These are phyloP conservation scores for Akanthomyces lecanii DNA, from an alignment of 2,329 filamentous ascomycete genomes.

Conservation along the genomic window DNA sequence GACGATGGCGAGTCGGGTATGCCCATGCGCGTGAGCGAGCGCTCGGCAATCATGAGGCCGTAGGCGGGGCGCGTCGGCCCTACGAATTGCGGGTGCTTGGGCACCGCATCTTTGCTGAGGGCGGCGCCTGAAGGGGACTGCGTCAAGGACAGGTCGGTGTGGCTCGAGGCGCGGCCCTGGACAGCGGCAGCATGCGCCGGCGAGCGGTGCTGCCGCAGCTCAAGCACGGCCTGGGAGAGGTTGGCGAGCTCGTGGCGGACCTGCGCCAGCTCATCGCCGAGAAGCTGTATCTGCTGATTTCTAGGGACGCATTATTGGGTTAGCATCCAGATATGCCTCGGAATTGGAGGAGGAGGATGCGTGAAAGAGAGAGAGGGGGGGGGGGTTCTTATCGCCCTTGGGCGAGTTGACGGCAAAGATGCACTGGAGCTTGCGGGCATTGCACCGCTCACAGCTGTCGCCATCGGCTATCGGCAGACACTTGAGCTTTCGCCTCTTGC, in stretches of 20 bases:
- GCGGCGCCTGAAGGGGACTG: constrained; percentile 10
- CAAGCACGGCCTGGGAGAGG: constrained; percentile 26
- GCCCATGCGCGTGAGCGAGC: constrained; percentile 33
- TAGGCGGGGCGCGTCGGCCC: constrained; percentile 34
- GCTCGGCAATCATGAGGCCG: constrained; percentile 33
- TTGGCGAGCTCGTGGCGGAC: constrained; percentile 30
- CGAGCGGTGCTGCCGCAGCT: constrained; percentile 23
- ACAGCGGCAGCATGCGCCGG: background rate
- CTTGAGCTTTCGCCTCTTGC: constrained; percentile 39
- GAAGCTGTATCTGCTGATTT: constrained; percentile 19
- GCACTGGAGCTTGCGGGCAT: constrained; percentile 25
- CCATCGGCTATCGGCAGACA: constrained; percentile 29
- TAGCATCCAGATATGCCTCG: background rate
- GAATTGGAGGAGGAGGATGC: background rate
- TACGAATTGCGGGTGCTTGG: constrained; percentile 33
- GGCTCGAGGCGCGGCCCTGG: background rate
- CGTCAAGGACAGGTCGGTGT: constrained; percentile 15
- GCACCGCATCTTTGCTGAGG: constrained; percentile 20
- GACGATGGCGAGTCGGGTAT: constrained; percentile 24
- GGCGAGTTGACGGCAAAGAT: constrained; percentile 24
- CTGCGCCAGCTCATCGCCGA: constrained; percentile 28
- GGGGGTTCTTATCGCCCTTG: constrained; percentile 22
- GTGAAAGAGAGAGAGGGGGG: background rate
- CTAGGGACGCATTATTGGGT: background rate
- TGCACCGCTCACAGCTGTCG: constrained; percentile 29